Evolutionary conservation across 2,329 filamentous ascomycete genomes (phyloP), one percentile per base, ranked within the genome.

Genomic region (Beauveria medogensis): DNA sequence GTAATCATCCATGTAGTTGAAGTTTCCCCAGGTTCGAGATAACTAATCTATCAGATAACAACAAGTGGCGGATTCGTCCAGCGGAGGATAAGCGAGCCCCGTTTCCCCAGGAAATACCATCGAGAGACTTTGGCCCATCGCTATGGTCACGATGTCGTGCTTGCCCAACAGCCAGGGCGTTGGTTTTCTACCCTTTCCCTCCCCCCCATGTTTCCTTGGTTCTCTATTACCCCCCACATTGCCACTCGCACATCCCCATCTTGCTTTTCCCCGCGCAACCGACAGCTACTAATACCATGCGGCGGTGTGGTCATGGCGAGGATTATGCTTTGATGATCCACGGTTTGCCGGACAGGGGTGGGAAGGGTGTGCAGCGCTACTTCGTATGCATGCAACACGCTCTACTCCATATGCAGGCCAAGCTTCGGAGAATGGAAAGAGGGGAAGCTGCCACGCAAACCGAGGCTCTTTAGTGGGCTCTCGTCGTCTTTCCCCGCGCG

Each of bases 21-120:
- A 47, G 4, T 22, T 41, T 41, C 30, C 51, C 52, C 52, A 41
- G 51, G 34, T 37, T 37, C 34, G 34, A 41, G 30, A 52, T 22
- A n/a, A n/a, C 44, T 26, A 14, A 24, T 14, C 47, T 8, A 18
- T 51, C 48, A 16, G 34, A 20, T 43, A 28, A 18, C 26, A 51
- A 34, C 26, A 51, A 34, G 26, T 34, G 18, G 18, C 26, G 28
- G 40, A 18, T 53, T 34, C n/a, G 48, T 34, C 51, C 37, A 53
- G 40, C 41, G 26, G 44, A 22, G 30, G n/a, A 51, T 50, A 58
- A 43, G 55, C 55, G 43, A 50, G 55, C 16, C 55, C 55, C 55
- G 34, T 58, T 58, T 51, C 55, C 55, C 55, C 55, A 58, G 55
- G 55, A 58, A 37, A 37, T 37, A 51, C 44, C 8, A 43, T 20